Conservation (phyloP, 208 protist species). For the Leptomonas pyrrhocoris region DNA sequence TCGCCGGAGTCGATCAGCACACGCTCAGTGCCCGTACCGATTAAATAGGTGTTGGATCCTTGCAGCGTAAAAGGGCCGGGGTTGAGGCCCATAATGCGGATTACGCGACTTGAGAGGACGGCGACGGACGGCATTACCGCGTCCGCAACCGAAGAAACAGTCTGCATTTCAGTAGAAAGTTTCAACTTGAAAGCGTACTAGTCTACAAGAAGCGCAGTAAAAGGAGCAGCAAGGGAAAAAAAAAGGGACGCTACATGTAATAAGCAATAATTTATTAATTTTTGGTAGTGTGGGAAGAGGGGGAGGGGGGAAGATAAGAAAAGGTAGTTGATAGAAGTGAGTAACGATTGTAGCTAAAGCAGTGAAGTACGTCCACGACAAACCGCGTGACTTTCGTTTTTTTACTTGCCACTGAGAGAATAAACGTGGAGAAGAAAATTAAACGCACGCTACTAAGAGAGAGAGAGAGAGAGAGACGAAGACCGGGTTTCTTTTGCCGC, state of each 20-base stretch:
- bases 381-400: too few species aligned
- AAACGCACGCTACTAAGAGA: too few species aligned
- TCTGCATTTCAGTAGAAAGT: background rate
- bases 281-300: too few species aligned
- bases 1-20: constrained; percentile 73
- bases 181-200: too few species aligned
- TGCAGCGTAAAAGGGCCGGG: constrained; percentile 68
- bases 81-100: constrained; percentile 74
- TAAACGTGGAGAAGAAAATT: background rate
- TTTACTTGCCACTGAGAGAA: background rate
- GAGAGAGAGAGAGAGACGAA: too few species aligned
- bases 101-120: constrained; percentile 43
- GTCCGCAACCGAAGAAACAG: background rate
- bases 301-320: background rate
- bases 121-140: constrained; percentile 37
- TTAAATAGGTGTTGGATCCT: constrained; percentile 78
- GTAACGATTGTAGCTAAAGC: background rate
- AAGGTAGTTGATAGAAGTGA: background rate
- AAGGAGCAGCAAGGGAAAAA: constrained; percentile 11
- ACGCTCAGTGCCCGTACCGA: constrained; percentile 52
- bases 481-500: too few species aligned
- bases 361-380: too few species aligned
- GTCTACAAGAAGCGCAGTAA: too few species aligned
- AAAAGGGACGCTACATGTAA: too few species aligned
- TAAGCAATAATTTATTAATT: too few species aligned